These are phyloP conservation scores for Colletotrichum musae DNA, from an alignment of 2,329 filamentous ascomycete species.

Conservation along the genomic window DNA sequence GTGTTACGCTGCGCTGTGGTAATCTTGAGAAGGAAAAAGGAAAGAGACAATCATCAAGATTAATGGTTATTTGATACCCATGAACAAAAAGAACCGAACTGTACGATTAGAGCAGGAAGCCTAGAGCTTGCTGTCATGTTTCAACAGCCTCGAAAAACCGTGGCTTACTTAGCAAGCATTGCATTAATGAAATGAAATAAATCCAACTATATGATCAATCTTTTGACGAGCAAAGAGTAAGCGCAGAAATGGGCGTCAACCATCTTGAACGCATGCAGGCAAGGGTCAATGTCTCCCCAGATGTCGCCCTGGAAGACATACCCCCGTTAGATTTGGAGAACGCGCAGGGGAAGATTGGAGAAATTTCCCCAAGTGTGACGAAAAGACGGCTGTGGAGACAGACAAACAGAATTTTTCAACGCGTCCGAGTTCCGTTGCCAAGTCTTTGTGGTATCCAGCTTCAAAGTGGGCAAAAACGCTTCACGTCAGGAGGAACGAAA, in stretches of 20 bases:
- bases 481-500: slow-evolving; percentile 1
- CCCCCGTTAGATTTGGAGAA: slow-evolving; percentile 4
- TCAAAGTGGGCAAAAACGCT: neutral
- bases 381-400: neutral
- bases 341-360: slow-evolving; percentile 7
- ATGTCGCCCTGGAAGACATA: neutral
- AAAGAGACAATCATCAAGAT: neutral
- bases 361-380: slow-evolving; percentile 13
- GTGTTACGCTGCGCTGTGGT: neutral
- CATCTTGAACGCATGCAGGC: neutral
- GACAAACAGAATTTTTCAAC: neutral
- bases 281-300: neutral
- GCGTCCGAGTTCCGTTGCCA: neutral
- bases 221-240: neutral
- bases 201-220: neutral
- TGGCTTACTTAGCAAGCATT: neutral
- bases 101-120: neutral
- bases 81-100: slow-evolving; percentile 10
- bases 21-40: neutral
- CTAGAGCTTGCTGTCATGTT: neutral
- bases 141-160: neutral
- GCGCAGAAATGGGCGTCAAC: neutral
- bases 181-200: neutral
- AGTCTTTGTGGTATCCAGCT: neutral
- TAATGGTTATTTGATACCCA: slow-evolving; percentile 33